Conservation (phyloP, 2,329 filamentous ascomycete species). For the Exophiala mesophila region DNA sequence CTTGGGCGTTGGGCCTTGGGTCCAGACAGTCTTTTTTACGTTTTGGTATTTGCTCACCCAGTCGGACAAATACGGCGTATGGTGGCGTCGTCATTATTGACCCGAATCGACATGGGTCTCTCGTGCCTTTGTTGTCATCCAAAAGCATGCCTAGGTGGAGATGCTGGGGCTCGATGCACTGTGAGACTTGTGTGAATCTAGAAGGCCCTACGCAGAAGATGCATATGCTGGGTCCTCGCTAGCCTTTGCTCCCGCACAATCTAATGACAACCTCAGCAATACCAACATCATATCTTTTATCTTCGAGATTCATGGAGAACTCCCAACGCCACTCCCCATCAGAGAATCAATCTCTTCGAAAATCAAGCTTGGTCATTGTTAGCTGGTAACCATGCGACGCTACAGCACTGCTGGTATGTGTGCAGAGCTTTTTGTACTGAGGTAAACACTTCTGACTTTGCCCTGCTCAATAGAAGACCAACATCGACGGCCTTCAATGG, state of each 20-base stretch:
- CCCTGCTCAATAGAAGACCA: background rate
- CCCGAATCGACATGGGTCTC: too few relatives aligned
- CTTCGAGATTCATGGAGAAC: background rate
- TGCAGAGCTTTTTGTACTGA: background rate
- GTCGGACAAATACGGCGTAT: background rate
- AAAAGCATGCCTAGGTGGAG: too few relatives aligned
- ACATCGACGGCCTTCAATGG: background rate
- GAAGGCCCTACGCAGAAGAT: background rate
- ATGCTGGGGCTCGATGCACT: background rate
- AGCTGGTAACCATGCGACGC: constrained; percentile 8
- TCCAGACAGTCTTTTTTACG: background rate
- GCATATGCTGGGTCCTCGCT: background rate
- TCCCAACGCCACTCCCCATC: background rate
- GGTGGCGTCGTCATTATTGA: too few relatives aligned
- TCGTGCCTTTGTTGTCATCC: too few relatives aligned
- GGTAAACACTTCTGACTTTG: background rate
- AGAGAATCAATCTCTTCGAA: too few relatives aligned
- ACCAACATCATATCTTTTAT: background rate
- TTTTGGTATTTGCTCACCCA: background rate
- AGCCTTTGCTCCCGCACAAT: background rate
- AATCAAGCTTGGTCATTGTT: too few relatives aligned
- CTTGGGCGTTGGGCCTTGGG: too few relatives aligned
- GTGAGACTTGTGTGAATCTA: background rate
- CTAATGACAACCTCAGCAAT: background rate
- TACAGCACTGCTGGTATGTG: constrained; percentile 15